Conservation (phyloP, 2,329 filamentous ascomycete genomes). For the Epichloe aotearoae region DNA sequence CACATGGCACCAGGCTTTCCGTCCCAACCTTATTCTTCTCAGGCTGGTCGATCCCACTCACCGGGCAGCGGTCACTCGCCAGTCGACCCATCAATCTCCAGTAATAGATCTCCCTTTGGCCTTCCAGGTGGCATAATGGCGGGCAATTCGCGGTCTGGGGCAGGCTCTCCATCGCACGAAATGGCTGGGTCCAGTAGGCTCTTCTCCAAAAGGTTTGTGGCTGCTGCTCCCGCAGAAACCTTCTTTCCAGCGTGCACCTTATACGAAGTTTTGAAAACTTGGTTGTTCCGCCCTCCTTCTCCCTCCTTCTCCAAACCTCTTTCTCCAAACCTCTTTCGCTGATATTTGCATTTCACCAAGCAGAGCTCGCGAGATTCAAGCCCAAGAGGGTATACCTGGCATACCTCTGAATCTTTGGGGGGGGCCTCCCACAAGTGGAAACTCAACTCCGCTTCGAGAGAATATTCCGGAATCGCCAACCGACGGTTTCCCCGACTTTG, state of each 20-base stretch:
- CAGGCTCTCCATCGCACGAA: constrained; percentile 94
- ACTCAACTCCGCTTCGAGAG: constrained; percentile 90
- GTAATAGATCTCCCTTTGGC: constrained; percentile 60
- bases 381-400: constrained; percentile 73
- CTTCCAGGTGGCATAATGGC: constrained; percentile 52
- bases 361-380: constrained; percentile 92
- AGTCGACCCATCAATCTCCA: constrained; percentile 54
- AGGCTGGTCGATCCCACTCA: constrained; percentile 60
- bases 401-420: constrained; percentile 69
- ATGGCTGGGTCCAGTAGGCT: constrained; percentile 58
- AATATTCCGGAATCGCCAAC: constrained; percentile 95
- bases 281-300: background rate
- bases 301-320: background rate
- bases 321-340: background rate
- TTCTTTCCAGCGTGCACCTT: background rate
- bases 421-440: constrained; percentile 93
- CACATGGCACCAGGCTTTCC: constrained; percentile 78
- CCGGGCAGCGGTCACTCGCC: constrained; percentile 72
- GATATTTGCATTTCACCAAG: background rate
- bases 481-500: constrained; percentile 88
- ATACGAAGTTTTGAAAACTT: background rate
- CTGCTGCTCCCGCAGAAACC: background rate
- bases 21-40: constrained; percentile 47
- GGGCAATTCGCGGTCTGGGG: constrained; percentile 58
- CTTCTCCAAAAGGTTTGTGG: constrained; percentile 78